A percentile compares a stretch with the other conserved stretches of the same genome.
These are phyloP conservation scores for Camelina hispida DNA, from an alignment of 345 rosid species.

Conservation along the genomic window DNA sequence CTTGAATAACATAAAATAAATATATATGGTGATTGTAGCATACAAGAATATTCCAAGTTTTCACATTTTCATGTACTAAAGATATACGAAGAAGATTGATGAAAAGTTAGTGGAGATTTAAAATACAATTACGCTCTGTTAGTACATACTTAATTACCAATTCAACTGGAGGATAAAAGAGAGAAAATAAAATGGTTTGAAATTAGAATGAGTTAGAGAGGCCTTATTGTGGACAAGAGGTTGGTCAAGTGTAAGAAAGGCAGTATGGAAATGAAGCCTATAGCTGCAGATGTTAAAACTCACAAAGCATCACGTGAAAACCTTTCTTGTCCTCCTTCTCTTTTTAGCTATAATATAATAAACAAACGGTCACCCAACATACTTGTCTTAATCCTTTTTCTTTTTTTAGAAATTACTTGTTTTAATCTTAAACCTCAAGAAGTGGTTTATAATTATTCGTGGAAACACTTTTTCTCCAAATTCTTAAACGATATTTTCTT, in stretches of 20 bases:
- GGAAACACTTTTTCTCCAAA: not conserved
- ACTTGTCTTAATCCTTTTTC: not conserved
- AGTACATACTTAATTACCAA: not conserved
- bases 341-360: slow-evolving; percentile 13
- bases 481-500: not conserved
- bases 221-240: slow-evolving; percentile 39
- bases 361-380: not conserved
- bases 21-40: slow-evolving; percentile 2
- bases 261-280: slow-evolving; percentile 30
- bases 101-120: not conserved
- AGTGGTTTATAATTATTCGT: not conserved
- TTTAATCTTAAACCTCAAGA: not conserved
- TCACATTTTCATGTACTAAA: not conserved
- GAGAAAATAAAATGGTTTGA: not conserved
- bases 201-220: slow-evolving; percentile 6
- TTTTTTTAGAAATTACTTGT: not conserved
- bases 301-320: slow-evolving; percentile 40
- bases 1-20: not conserved
- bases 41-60: not conserved
- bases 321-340: slow-evolving; percentile 37
- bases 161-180: not conserved
- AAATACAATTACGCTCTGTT: not conserved
- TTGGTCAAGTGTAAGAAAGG: slow-evolving; percentile 45
- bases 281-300: slow-evolving; percentile 31
- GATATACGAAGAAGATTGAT: not conserved